Percentiles rank a stretch among this genome's conserved stretches.
These are phyloP conservation scores for Phytophthora sojae DNA, from an alignment of 352 stramenopile species.

Conservation along the genomic window DNA sequence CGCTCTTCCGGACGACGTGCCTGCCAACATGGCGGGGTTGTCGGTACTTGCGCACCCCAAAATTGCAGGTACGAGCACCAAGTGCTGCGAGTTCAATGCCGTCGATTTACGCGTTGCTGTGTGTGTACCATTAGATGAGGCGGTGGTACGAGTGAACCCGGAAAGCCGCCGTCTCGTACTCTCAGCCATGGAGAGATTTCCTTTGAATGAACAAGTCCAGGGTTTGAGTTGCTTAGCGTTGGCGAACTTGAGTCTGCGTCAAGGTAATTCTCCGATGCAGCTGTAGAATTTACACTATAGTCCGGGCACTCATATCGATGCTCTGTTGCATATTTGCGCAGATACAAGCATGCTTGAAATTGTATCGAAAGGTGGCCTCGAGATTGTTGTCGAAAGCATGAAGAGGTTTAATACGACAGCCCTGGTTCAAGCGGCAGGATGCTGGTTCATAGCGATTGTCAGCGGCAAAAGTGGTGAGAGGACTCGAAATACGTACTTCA, in stretches of 20 bases:
- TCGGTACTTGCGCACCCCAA: constrained; percentile 64
- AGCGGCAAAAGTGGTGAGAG: constrained; percentile 53
- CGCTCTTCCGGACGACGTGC: constrained; percentile 54
- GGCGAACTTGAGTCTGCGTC: constrained; percentile 63
- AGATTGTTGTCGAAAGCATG: constrained; percentile 60
- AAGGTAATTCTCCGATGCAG: constrained; percentile 35
- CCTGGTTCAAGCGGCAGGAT: constrained; percentile 61
- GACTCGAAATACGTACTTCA: too few species aligned
- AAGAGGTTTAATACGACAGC: constrained; percentile 49
- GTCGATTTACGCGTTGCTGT: constrained; percentile 3
- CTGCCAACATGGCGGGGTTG: constrained; percentile 56
- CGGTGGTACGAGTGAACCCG: constrained; percentile 55
- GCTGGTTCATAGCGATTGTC: constrained; percentile 61
- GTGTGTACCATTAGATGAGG: constrained; percentile 36
- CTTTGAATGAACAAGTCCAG: constrained; percentile 65
- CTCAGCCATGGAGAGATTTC: constrained; percentile 66
- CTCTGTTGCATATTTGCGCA: constrained; percentile 3
- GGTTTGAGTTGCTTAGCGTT: constrained; percentile 60
- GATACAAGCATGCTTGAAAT: constrained; percentile 67
- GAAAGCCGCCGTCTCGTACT: constrained; percentile 65
- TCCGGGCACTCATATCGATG: too few species aligned
- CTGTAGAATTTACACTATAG: too few species aligned
- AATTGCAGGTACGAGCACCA: constrained; percentile 42
- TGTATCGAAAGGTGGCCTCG: constrained; percentile 58
- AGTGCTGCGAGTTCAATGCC: too few species aligned